A percentile compares a stretch with the other conserved stretches of the same genome.
Conservation (phyloP, 2,329 filamentous ascomycete species). For the Thelonectria olida region DNA sequence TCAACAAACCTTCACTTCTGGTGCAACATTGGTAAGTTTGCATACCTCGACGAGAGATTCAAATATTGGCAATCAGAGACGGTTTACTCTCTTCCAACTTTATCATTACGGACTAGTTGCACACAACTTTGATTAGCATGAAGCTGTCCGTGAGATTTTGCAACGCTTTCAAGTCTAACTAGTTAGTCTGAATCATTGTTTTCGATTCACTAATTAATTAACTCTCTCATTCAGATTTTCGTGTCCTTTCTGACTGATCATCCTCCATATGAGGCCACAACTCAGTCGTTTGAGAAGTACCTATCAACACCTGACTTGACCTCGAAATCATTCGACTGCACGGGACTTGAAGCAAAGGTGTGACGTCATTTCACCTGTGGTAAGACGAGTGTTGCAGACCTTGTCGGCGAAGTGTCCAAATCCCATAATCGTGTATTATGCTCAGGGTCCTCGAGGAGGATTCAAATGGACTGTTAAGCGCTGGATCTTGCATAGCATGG, state of each 20-base stretch:
- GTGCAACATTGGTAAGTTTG: no score
- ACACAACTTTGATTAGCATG: no score
- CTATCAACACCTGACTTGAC: constrained; percentile 22
- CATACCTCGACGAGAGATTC: no score
- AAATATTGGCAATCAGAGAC: no score
- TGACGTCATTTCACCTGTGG: constrained; percentile 10
- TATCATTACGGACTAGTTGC: no score
- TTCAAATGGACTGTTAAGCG: neutral
- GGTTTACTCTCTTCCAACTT: no score
- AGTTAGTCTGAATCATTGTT: no score
- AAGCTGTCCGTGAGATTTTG: no score
- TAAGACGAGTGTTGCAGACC: neutral
- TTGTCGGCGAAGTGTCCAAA: neutral
- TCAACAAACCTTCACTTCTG: no score
- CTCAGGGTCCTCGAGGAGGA: neutral
- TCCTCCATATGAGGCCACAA: constrained; percentile 16
- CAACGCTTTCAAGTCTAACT: no score
- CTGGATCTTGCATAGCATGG: neutral
- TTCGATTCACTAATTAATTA: neutral
- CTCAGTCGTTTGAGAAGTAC: constrained; percentile 8
- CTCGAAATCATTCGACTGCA: constrained; percentile 16
- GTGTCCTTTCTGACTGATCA: neutral
- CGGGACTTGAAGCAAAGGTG: neutral
- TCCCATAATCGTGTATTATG: neutral
- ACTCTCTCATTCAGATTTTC: neutral